phyloP scores from a whole-genome alignment of 768 basidiomycete species.

The Cubamyces sp. region DNA sequence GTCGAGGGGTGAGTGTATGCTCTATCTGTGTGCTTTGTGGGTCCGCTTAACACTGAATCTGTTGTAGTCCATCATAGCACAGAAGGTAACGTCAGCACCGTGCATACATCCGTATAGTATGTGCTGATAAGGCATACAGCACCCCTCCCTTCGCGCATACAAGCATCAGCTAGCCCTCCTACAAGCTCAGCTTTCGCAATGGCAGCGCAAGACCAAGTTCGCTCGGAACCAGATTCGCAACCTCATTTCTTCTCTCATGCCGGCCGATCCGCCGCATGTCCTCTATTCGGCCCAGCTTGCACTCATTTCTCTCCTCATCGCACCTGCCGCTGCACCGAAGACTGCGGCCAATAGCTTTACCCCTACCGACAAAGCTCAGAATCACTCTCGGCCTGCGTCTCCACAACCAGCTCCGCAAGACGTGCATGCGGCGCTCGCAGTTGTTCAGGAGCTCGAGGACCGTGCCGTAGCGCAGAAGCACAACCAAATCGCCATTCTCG shows the following conservation, averaged over 20 bases:
- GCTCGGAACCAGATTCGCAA: slow-evolving; percentile 62
- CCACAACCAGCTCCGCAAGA: slow-evolving; percentile 29
- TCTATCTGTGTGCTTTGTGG: background rate
- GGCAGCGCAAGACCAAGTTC: slow-evolving; percentile 60
- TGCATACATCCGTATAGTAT: slow-evolving; percentile 10
- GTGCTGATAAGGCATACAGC: slow-evolving; percentile 41
- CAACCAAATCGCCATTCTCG: slow-evolving; percentile 49
- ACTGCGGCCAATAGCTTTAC: background rate
- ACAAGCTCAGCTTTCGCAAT: slow-evolving; percentile 59
- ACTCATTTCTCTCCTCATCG: slow-evolving; percentile 51
- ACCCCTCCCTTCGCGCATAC: slow-evolving; percentile 66
- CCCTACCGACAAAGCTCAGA: slow-evolving; percentile 10
- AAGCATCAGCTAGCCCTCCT: slow-evolving; percentile 62
- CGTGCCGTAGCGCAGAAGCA: slow-evolving; percentile 42
- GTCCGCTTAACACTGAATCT: background rate
- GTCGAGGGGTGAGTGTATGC: slow-evolving; percentile 62
- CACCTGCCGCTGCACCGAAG: slow-evolving; percentile 30
- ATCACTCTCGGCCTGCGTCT: slow-evolving; percentile 18
- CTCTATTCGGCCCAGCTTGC: slow-evolving; percentile 60
- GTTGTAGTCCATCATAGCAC: slow-evolving; percentile 45
- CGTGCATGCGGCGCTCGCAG: slow-evolving; percentile 34
- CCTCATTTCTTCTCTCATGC: slow-evolving; percentile 49
- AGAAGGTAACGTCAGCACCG: slow-evolving; percentile 50
- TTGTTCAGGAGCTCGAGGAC: slow-evolving; percentile 39
- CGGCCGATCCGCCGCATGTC: slow-evolving; percentile 54